phyloP scores from a whole-genome alignment of 176 grass and related monocot genomes.

The maize (Zea mays) region Zm-B73-REFERENCE-NAM-5.0 NC_050100.1:148210001-148210500 shows the following conservation, averaged over 20 bases:
- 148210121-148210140: slow-evolving; percentile 58
- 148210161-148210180: slow-evolving; percentile 54
- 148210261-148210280: slow-evolving; percentile 63
- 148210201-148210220: slow-evolving; percentile 23
- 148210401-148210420: slow-evolving; percentile 72
- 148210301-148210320: slow-evolving; percentile 64
- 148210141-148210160: slow-evolving; percentile 51
- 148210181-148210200: slow-evolving; percentile 54
- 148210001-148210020: slow-evolving; percentile 59
- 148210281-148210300: slow-evolving; percentile 56
- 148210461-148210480: slow-evolving; percentile 58
- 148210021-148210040: slow-evolving; percentile 69
- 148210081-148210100: no score
- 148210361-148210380: slow-evolving; percentile 75
- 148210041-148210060: slow-evolving; percentile 39
- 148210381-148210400: slow-evolving; percentile 80
- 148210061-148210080: slow-evolving; percentile 58
- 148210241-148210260: slow-evolving; percentile 45
- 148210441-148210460: slow-evolving; percentile 75
- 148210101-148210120: slow-evolving; percentile 50
- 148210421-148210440: slow-evolving; percentile 37
- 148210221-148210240: slow-evolving; percentile 39
- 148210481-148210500: slow-evolving; percentile 58
- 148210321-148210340: slow-evolving; percentile 48
- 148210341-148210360: slow-evolving; percentile 60